Conservation (phyloP, 495 filamentous ascomycete genomes). For the Podospora australis region DNA sequence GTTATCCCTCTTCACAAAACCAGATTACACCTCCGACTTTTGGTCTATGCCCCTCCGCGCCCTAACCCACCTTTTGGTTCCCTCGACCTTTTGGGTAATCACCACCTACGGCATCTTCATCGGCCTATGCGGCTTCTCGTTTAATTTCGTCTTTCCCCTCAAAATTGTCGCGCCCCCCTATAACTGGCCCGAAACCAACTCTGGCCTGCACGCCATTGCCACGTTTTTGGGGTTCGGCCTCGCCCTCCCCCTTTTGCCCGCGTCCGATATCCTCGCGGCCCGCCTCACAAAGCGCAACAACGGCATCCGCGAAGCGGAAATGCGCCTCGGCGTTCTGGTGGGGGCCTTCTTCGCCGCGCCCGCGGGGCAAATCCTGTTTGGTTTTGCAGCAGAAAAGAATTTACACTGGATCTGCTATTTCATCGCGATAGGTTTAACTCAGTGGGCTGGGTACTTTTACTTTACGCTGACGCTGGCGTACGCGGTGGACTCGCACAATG, state of each 20-base stretch:
- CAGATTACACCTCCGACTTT: constrained; percentile 39
- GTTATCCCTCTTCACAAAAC: constrained; percentile 31
- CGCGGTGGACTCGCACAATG: constrained; percentile 59
- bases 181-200: constrained; percentile 40
- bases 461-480: constrained; percentile 35
- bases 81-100: constrained; percentile 51
- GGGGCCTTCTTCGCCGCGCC: constrained; percentile 52
- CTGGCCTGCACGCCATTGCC: constrained; percentile 53
- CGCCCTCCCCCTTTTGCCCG: constrained; percentile 40
- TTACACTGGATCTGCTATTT: constrained; percentile 55
- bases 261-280: constrained; percentile 55
- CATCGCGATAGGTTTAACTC: constrained; percentile 50
- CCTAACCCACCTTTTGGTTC: constrained; percentile 50
- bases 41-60: constrained; percentile 45
- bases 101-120: constrained; percentile 38
- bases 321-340: constrained; percentile 59
- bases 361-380: constrained; percentile 55
- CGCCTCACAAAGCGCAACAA: constrained; percentile 49
- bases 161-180: constrained; percentile 49
- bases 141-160: constrained; percentile 53
- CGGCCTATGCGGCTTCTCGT: constrained; percentile 28
- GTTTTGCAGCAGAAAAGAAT: constrained; percentile 52
- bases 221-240: constrained; percentile 47
- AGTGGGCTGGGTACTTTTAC: constrained; percentile 34
- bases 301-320: constrained; percentile 64